Evolutionary conservation across 2,329 filamentous ascomycete genomes (phyloP).

Genomic region (Metarhizium anisopliae): DNA sequence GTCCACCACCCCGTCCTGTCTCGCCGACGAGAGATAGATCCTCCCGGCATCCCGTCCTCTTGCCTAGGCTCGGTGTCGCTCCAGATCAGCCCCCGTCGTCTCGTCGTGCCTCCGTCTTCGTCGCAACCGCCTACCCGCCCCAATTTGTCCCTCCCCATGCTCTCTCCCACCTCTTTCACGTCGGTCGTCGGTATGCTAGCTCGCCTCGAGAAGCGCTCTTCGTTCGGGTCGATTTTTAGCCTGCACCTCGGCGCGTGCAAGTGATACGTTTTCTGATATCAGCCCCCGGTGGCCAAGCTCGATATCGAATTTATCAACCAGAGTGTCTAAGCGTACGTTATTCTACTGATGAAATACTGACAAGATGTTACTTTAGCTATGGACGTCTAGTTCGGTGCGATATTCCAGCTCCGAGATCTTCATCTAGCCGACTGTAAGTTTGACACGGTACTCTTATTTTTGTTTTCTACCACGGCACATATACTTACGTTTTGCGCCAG

Average conservation of each 20-base stretch:
- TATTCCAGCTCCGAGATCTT: conserved; percentile 90
- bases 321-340: conserved; percentile 2
- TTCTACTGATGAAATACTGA: conserved; percentile 7
- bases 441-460: not conserved
- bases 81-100: conserved; percentile 10
- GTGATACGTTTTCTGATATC: conserved; percentile 7
- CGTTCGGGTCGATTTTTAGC: conserved; percentile 15
- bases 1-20: conserved; percentile 28
- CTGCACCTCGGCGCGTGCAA: conserved; percentile 13
- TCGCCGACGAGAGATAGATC: conserved; percentile 23
- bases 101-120: conserved; percentile 14
- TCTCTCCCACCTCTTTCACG: conserved; percentile 12
- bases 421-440: conserved; percentile 89
- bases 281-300: conserved; percentile 4
- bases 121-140: conserved; percentile 5
- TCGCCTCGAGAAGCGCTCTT: conserved; percentile 17
- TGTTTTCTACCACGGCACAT: not conserved
- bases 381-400: conserved; percentile 96
- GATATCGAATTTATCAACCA: not conserved
- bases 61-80: conserved; percentile 12
- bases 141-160: conserved; percentile 6
- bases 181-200: conserved; percentile 18
- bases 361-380: conserved; percentile 56
- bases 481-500: conserved; percentile 28
- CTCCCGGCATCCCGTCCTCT: conserved; percentile 15